phyloP scores from a whole-genome alignment of 805 yeast species.

The Kazachstania kunashirensis region DNA sequence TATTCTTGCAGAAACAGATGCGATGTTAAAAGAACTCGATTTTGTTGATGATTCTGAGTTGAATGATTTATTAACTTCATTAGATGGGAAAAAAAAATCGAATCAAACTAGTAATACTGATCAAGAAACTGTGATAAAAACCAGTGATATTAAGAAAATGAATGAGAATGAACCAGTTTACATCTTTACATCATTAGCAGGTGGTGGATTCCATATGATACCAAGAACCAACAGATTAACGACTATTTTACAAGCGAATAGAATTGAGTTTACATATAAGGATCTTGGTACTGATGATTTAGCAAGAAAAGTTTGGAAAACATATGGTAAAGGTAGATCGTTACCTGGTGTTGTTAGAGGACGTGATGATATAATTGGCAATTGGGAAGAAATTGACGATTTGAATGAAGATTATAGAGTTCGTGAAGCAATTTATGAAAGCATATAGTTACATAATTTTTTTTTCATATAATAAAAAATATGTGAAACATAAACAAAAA shows the following conservation, averaged over 20 bases:
- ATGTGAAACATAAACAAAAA: no score
- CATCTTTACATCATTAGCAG: slow-evolving; percentile 77
- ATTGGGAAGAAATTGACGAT: slow-evolving; percentile 77
- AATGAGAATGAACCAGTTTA: slow-evolving; percentile 53
- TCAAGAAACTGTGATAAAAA: slow-evolving; percentile 5
- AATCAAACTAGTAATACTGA: not conserved
- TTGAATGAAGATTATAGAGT: slow-evolving; percentile 73
- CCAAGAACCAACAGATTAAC: slow-evolving; percentile 67
- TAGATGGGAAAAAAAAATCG: slow-evolving; percentile 6
- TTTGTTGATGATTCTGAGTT: slow-evolving; percentile 18
- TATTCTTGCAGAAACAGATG: slow-evolving; percentile 26
- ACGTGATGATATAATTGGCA: slow-evolving; percentile 72
- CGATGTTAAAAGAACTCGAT: slow-evolving; percentile 21
- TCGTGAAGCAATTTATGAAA: slow-evolving; percentile 54
- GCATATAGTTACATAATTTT: no score
- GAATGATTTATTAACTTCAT: slow-evolving; percentile 10
- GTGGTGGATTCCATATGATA: slow-evolving; percentile 71
- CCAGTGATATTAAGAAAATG: slow-evolving; percentile 13
- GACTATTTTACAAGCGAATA: slow-evolving; percentile 67
- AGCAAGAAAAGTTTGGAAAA: slow-evolving; percentile 77
- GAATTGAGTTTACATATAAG: slow-evolving; percentile 53
- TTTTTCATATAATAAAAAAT: no score
- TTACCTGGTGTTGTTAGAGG: slow-evolving; percentile 83
- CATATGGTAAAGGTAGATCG: slow-evolving; percentile 58
- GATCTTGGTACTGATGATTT: slow-evolving; percentile 84